Evolutionary conservation across 768 basidiomycete genomes (phyloP).

Genomic region (Crassisporium funariophilum): DNA sequence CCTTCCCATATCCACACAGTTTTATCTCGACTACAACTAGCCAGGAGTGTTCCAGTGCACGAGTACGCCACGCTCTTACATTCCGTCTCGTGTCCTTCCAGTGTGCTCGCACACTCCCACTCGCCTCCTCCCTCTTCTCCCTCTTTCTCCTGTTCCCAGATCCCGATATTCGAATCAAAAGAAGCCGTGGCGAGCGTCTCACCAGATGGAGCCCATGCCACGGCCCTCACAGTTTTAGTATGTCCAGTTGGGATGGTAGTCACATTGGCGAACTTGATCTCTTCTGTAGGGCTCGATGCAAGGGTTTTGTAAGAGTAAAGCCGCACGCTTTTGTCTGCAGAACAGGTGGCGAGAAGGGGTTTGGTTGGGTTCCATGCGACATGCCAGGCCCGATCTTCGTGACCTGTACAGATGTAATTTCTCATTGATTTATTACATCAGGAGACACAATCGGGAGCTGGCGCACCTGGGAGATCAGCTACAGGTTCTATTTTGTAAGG

Average conservation of each 20-base stretch:
- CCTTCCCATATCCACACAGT: conserved; percentile 99
- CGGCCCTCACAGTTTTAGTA: conserved; percentile 79
- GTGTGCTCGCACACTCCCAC: conserved; percentile 85
- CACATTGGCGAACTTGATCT: conserved; percentile 50
- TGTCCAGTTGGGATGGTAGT: conserved; percentile 83
- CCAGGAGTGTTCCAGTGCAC: conserved; percentile 76
- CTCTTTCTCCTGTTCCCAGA: conserved; percentile 78
- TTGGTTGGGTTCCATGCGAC: conserved; percentile 87
- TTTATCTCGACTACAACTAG: conserved; percentile 95
- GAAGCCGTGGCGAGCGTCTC: conserved; percentile 86
- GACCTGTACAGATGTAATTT: conserved; percentile 44
- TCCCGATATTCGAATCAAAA: conserved; percentile 89
- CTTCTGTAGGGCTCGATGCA: conserved; percentile 9
- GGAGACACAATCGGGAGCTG: not conserved
- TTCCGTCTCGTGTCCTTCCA: conserved; percentile 97
- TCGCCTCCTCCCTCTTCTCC: conserved; percentile 48
- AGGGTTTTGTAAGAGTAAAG: conserved; percentile 66
- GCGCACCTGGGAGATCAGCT: conserved; percentile 35
- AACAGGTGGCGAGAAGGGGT: conserved; percentile 88
- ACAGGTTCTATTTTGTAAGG: conserved; percentile 31
- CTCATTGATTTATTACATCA: conserved; percentile 1
- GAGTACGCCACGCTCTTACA: conserved; percentile 93
- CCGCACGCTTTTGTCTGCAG: conserved; percentile 89
- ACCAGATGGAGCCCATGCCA: conserved; percentile 92
- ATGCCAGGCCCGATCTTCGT: conserved; percentile 86